Conservation (phyloP, 108 stramenopile genomes). For the Epipyxis sp. region DNA sequence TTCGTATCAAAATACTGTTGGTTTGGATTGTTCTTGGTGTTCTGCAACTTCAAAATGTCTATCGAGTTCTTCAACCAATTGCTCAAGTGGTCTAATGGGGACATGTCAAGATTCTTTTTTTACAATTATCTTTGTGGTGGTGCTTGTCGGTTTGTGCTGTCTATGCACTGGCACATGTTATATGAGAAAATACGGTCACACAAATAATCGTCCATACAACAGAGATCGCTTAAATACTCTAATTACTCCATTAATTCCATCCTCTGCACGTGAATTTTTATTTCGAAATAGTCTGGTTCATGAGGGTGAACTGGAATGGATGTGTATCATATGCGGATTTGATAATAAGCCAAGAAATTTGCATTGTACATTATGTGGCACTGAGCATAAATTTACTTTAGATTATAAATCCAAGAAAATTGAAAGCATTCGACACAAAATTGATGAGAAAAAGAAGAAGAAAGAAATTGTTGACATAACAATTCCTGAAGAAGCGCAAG, state of each 20-base stretch:
- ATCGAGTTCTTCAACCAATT: neutral
- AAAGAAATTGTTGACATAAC: too few relatives aligned
- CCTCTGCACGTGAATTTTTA: neutral
- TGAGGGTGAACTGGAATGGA: conserved; percentile 8
- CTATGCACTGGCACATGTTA: conserved; percentile 20
- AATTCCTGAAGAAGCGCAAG: conserved; percentile 7
- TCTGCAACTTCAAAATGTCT: neutral
- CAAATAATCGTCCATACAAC: neutral
- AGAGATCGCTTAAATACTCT: neutral
- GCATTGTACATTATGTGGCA: conserved; percentile 14
- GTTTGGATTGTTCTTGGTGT: conserved; percentile 12
- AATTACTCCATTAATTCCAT: neutral
- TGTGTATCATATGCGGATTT: conserved; percentile 31
- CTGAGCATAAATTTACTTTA: neutral
- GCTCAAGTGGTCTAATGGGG: neutral
- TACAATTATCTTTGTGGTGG: conserved; percentile 15
- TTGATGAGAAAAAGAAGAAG: too few relatives aligned
- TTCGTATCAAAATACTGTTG: neutral
- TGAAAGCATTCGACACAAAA: neutral
- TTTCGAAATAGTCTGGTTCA: neutral
- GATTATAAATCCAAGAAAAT: neutral
- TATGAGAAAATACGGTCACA: neutral
- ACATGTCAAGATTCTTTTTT: neutral
- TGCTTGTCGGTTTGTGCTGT: conserved; percentile 1
- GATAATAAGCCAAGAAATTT: neutral